Base-by-base conservation (phyloP, 2,329 filamentous ascomycete species). In the Aspergillus chevalieri region DNA sequence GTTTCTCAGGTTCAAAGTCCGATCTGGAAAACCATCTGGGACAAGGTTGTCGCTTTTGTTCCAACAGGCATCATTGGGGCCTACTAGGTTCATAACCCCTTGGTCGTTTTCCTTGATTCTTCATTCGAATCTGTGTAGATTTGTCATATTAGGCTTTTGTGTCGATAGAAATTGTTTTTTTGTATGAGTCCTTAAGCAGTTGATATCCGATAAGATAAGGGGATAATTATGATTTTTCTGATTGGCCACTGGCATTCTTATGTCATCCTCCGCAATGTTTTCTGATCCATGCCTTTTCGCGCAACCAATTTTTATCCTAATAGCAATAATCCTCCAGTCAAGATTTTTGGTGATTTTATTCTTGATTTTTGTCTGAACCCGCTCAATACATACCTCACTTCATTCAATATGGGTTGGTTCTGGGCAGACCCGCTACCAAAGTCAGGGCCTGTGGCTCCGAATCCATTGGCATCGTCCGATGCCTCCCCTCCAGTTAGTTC, bases 331-430 rank as follows among this genome's bases (percentile, higher is more conserved):
- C 26, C 9, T 30, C 10, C 26, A 12, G 10, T 30, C 26, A 9
- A 30, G 26, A 4, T 30, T 30, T 12, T 4, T 30, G 10, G 26
- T 10, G 4, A 30, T 30, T 12, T 26, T 6, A 7, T 6, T 24
- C 7, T 24, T n/a, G n/a, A n/a, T n/a, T n/a, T n/a, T n/a, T n/a
- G n/a, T n/a, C n/a, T n/a, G n/a, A n/a, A n/a, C n/a, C n/a, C n/a
- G n/a, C 10, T 19, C 19, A 19, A 39, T 46, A n/a, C 44, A 43
- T 42, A 34, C 12, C 33, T 44, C 7, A 48, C 47, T 46, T 26
- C 39, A 22, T 46, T 48, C 52, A 62, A 58, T 50, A 86, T 86
- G 83, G 83, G 83, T 62, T 86, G 83, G 83, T 86, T 86, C 61
- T 86, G 83, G 83, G 81, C 82, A 70, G 81, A 85, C 52, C 62